Evolutionary conservation across 345 rosid genomes (phyloP).

Genomic region (Corchorus olitorius): DNA sequence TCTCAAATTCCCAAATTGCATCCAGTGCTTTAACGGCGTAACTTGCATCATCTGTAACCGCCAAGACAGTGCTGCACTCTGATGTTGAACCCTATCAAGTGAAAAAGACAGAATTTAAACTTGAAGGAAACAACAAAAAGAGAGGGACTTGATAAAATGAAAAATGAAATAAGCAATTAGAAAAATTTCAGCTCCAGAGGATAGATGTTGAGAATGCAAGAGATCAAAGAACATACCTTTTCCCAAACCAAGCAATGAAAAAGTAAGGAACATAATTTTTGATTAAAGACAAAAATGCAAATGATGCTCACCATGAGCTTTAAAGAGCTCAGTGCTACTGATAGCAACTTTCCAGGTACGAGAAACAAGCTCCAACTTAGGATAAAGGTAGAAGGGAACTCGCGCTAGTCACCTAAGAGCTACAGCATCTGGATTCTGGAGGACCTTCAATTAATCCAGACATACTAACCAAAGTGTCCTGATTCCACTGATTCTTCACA

Average conservation of each 20-base stretch:
- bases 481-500: slow-evolving; percentile 26
- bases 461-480: slow-evolving; percentile 55
- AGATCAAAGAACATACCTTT: too few relatives aligned
- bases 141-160: too few relatives aligned
- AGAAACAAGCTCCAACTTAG: slow-evolving; percentile 85
- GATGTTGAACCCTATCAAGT: slow-evolving; percentile 14
- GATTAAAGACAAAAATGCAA: too few relatives aligned
- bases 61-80: slow-evolving; percentile 12
- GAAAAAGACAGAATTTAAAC: background rate
- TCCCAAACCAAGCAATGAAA: too few relatives aligned
- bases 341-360: slow-evolving; percentile 88
- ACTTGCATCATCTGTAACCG: slow-evolving; percentile 16
- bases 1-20: slow-evolving; percentile 39
- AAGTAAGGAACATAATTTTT: too few relatives aligned
- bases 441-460: slow-evolving; percentile 90
- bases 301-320: slow-evolving; percentile 32
- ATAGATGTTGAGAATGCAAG: too few relatives aligned
- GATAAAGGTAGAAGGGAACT: slow-evolving; percentile 74
- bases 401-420: slow-evolving; percentile 92
- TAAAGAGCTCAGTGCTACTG: slow-evolving; percentile 70
- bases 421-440: slow-evolving; percentile 86
- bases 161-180: too few relatives aligned
- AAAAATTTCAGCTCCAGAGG: too few relatives aligned
- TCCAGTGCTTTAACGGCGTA: slow-evolving; percentile 36
- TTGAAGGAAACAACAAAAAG: too few relatives aligned